A percentile compares a stretch with the other conserved stretches of the same genome.
phyloP scores from a whole-genome alignment of 768 basidiomycete genomes.

The Phylloporus sp. region DNA sequence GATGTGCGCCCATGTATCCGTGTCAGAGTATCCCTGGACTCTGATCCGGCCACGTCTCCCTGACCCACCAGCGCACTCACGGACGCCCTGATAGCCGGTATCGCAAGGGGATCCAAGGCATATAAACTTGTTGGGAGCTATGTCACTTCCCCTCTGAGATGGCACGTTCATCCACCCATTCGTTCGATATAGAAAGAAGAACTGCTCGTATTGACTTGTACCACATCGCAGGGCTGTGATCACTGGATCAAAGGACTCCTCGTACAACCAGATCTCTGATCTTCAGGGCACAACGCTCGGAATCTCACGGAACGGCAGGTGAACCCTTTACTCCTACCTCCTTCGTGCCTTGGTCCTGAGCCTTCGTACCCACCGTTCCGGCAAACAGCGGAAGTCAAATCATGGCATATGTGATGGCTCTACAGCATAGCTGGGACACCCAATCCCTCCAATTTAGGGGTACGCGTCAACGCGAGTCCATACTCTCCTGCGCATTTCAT shows the following conservation, averaged over 20 bases:
- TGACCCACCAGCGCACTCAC: conserved; percentile 67
- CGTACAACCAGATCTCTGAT: conserved; percentile 66
- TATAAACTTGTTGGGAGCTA: conserved; percentile 94
- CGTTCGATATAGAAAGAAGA: too few species aligned
- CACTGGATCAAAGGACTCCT: conserved; percentile 63
- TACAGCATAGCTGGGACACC: conserved; percentile 78
- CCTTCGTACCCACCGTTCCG: background rate
- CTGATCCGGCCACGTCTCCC: conserved; percentile 1
- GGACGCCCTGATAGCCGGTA: conserved; percentile 85
- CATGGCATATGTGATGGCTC: conserved; percentile 94
- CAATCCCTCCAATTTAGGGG: conserved; percentile 67
- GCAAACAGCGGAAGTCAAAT: conserved; percentile 73
- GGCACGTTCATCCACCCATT: conserved; percentile 39
- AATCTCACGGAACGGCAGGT: conserved; percentile 87
- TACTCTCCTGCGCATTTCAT: too few species aligned
- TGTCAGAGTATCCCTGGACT: background rate
- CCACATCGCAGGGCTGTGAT: conserved; percentile 73
- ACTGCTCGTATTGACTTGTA: too few species aligned
- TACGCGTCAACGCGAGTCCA: conserved; percentile 32
- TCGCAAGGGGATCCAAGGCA: conserved; percentile 80
- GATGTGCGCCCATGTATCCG: conserved; percentile 45
- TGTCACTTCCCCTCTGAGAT: conserved; percentile 84
- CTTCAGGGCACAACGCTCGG: conserved; percentile 80
- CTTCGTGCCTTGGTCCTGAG: background rate
- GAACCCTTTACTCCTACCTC: background rate